These are phyloP conservation scores for Tricholomella constricta DNA, from an alignment of 768 basidiomycete species.

Conservation along the genomic window DNA sequence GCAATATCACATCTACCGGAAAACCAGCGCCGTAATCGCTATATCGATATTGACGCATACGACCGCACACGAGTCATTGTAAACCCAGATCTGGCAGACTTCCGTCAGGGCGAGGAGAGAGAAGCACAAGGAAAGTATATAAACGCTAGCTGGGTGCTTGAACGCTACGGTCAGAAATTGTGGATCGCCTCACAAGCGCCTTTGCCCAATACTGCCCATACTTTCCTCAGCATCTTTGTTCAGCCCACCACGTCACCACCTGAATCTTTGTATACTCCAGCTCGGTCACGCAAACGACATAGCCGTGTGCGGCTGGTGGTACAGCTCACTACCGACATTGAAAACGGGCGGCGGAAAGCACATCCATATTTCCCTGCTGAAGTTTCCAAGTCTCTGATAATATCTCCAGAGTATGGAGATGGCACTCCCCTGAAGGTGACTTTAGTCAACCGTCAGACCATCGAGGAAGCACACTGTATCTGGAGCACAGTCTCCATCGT, in stretches of 20 bases:
- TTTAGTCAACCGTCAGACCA: slow-evolving; percentile 43
- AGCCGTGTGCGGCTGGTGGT: slow-evolving; percentile 73
- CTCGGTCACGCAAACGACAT: slow-evolving; percentile 18
- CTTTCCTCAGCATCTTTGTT: slow-evolving; percentile 73
- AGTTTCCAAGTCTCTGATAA: slow-evolving; percentile 53
- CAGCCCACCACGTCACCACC: slow-evolving; percentile 45
- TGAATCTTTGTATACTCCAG: slow-evolving; percentile 11
- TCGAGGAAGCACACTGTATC: slow-evolving; percentile 62
- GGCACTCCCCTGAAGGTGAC: slow-evolving; percentile 56
- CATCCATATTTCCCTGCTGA: slow-evolving; percentile 72
- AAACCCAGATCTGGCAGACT: slow-evolving; percentile 22
- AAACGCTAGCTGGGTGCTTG: slow-evolving; percentile 87
- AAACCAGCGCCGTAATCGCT: slow-evolving; percentile 63
- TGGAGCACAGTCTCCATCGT: slow-evolving; percentile 61
- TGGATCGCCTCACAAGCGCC: slow-evolving; percentile 91
- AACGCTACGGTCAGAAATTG: slow-evolving; percentile 69
- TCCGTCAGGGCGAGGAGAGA: slow-evolving; percentile 19
- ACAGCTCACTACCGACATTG: slow-evolving; percentile 76
- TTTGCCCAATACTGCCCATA: slow-evolving; percentile 63
- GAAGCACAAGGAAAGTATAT: slow-evolving; percentile 55
- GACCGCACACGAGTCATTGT: slow-evolving; percentile 78
- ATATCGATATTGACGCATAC: slow-evolving; percentile 74
- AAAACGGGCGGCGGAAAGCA: slow-evolving; percentile 71
- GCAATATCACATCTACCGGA: slow-evolving; percentile 44
- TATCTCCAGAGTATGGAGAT: slow-evolving; percentile 47